Conservation (phyloP, 495 filamentous ascomycete species). For the Xylaria intraflava region DNA sequence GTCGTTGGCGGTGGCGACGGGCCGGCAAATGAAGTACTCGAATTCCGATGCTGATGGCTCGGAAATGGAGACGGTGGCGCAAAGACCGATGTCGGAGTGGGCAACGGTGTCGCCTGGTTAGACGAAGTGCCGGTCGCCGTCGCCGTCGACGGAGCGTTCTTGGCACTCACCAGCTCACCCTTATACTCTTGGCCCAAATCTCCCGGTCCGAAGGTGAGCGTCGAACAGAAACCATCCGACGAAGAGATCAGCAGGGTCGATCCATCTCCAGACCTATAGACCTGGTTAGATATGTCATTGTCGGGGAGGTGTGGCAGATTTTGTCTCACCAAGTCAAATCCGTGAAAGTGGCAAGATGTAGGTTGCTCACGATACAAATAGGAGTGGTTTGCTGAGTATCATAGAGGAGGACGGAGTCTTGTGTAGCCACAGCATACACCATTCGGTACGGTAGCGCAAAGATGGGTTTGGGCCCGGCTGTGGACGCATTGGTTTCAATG, state of each 20-base stretch:
- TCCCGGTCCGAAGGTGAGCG: slow-evolving; percentile 72
- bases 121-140: slow-evolving; percentile 41
- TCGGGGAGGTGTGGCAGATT: not conserved
- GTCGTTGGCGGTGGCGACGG: slow-evolving; percentile 50
- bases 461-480: slow-evolving; percentile 55
- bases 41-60: slow-evolving; percentile 46
- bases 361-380: slow-evolving; percentile 85
- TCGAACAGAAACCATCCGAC: slow-evolving; percentile 95
- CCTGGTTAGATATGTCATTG: slow-evolving; percentile 2
- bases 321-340: slow-evolving; percentile 81
- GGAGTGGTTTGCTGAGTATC: slow-evolving; percentile 96
- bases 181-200: slow-evolving; percentile 86
- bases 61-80: slow-evolving; percentile 53
- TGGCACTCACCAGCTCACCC: slow-evolving; percentile 51
- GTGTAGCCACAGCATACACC: slow-evolving; percentile 94
- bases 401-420: slow-evolving; percentile 92
- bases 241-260: slow-evolving; percentile 90
- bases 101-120: slow-evolving; percentile 54
- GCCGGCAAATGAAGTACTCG: slow-evolving; percentile 45
- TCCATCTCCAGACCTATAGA: slow-evolving; percentile 82
- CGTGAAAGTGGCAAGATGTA: slow-evolving; percentile 96
- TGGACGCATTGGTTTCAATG: slow-evolving; percentile 44
- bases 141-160: slow-evolving; percentile 34
- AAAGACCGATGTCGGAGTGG: slow-evolving; percentile 56
- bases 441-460: slow-evolving; percentile 89